phyloP scores from a whole-genome alignment of 1,284 basidiomycete species.

The Sparassis latifolia region DNA sequence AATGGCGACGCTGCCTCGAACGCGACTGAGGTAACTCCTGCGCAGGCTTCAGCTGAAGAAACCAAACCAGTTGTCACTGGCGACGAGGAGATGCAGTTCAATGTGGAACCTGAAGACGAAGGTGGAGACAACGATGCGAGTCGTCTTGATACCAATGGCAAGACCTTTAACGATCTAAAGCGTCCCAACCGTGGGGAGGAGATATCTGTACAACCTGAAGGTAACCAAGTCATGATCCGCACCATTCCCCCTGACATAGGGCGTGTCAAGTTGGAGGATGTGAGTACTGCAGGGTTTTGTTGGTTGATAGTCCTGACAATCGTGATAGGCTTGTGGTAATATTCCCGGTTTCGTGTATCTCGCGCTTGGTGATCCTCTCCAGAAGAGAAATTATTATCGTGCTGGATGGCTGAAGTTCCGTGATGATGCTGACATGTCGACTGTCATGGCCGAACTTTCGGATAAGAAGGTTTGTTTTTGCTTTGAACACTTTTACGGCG shows the following conservation, averaged over 20 bases:
- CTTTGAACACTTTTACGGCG: conserved; percentile 8
- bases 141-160: conserved; percentile 54
- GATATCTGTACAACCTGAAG: conserved; percentile 68
- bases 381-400: conserved; percentile 86
- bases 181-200: conserved; percentile 61
- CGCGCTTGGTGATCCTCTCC: conserved; percentile 83
- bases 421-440: conserved; percentile 76
- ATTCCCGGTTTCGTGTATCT: conserved; percentile 73
- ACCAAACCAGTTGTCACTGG: conserved; percentile 18
- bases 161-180: conserved; percentile 36
- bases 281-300: conserved; percentile 30
- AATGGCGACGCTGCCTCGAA: conserved; percentile 22
- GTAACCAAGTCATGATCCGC: conserved; percentile 89
- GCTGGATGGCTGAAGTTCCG: conserved; percentile 87
- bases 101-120: conserved; percentile 67
- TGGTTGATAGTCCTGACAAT: conserved; percentile 4
- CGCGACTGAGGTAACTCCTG: conserved; percentile 28
- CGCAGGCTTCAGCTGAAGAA: conserved; percentile 36
- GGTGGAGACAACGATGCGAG: conserved; percentile 49
- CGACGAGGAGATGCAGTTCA: conserved; percentile 43
- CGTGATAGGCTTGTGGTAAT: conserved; percentile 51
- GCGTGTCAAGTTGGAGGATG: conserved; percentile 82
- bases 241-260: conserved; percentile 90
- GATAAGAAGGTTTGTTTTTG: conserved; percentile 69
- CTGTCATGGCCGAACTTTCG: conserved; percentile 65